Evolutionary conservation across 2,329 filamentous ascomycete genomes (phyloP).

Genomic region (Colletotrichum liaoningense): DNA sequence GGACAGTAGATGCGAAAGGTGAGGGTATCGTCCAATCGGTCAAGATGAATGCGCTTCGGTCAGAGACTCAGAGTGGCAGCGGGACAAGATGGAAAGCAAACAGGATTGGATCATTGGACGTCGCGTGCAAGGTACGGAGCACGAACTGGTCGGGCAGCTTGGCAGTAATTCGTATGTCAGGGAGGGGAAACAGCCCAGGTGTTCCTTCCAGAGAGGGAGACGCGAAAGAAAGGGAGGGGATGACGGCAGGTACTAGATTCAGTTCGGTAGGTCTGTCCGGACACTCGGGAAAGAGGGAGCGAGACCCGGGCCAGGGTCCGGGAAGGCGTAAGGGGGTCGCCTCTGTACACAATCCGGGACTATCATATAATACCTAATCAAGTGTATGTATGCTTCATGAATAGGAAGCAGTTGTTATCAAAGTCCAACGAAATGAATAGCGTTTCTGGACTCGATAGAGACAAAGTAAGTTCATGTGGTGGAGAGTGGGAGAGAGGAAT

Average conservation of each 20-base stretch:
- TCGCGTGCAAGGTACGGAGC: constrained; percentile 27
- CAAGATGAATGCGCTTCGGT: constrained; percentile 15
- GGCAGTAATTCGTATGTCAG: constrained; percentile 2
- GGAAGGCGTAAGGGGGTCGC: background rate
- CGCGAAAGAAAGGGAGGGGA: constrained; percentile 8
- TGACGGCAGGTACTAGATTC: constrained; percentile 23
- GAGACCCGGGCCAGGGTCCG: background rate
- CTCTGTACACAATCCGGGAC: background rate
- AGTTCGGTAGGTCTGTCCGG: constrained; percentile 14
- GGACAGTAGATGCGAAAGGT: constrained; percentile 2
- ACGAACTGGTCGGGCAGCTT: constrained; percentile 14
- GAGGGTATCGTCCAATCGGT: constrained; percentile 22
- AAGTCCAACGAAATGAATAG: background rate
- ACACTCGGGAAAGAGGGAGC: constrained; percentile 28
- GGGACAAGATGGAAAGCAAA: background rate
- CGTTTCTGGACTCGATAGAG: background rate
- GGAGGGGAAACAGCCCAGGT: background rate
- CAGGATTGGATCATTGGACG: constrained; percentile 14
- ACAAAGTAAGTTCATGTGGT: background rate
- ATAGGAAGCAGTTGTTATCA: background rate
- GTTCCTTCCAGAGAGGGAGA: background rate
- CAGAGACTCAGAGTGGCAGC: constrained; percentile 18
- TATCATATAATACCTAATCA: no score
- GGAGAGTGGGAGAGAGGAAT: background rate
- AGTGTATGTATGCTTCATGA: no score